Conservation (phyloP, 2,329 filamentous ascomycete species). For the Ophioceras dolichostomum region DNA sequence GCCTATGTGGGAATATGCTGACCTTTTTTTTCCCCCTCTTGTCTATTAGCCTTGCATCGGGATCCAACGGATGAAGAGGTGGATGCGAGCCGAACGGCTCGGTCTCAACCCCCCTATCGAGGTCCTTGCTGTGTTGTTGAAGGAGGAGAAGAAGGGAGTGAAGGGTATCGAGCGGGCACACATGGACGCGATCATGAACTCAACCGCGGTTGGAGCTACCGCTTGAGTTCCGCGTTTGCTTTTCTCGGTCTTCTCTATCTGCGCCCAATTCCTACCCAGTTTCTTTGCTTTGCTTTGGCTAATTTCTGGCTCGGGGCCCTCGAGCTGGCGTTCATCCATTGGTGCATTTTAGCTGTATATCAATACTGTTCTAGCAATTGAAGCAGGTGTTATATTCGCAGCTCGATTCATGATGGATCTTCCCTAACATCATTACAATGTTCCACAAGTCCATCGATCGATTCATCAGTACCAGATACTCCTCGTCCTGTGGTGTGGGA, state of each 20-base stretch:
- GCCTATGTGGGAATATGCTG: not conserved
- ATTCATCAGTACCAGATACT: slow-evolving; percentile 92
- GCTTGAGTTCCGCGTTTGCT: not conserved
- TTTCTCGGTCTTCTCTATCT: too few relatives aligned
- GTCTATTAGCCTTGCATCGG: slow-evolving; percentile 72
- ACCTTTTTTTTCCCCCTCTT: slow-evolving; percentile 1
- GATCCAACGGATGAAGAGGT: slow-evolving; percentile 67
- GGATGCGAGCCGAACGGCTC: slow-evolving; percentile 75
- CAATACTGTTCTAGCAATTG: too few relatives aligned
- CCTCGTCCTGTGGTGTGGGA: slow-evolving; percentile 79
- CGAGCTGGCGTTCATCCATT: too few relatives aligned
- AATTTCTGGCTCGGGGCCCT: too few relatives aligned
- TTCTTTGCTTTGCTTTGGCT: too few relatives aligned
- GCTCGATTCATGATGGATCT: too few relatives aligned
- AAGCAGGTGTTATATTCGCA: too few relatives aligned
- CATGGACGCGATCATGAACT: slow-evolving; percentile 55
- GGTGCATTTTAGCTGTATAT: too few relatives aligned
- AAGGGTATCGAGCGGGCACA: slow-evolving; percentile 52
- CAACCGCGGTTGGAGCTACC: slow-evolving; percentile 24
- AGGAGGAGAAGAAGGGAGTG: slow-evolving; percentile 47
- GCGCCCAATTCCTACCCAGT: too few relatives aligned
- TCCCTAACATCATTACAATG: too few relatives aligned
- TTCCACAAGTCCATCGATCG: too few relatives aligned
- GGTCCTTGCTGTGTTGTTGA: slow-evolving; percentile 73
- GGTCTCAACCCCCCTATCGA: slow-evolving; percentile 81